Evolutionary conservation across 2,329 filamentous ascomycete genomes (phyloP), one percentile per base, ranked within the genome.

Genomic region (Colletotrichum viniferum): DNA sequence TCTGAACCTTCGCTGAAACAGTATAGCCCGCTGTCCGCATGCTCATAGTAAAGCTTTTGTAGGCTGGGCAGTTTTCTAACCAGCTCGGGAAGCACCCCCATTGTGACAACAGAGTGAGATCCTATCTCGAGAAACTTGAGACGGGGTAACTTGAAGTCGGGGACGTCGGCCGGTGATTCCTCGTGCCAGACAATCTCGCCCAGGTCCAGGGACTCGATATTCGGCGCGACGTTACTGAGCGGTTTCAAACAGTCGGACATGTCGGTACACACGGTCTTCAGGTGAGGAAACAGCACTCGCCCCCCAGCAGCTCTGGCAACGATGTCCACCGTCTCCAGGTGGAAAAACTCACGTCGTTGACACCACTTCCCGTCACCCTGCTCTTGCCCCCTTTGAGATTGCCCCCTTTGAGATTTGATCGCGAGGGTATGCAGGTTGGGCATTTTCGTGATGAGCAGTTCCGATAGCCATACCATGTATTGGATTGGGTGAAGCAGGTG

Each of bases 121-220:
- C 5, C n/a, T 24, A 52, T 1, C 10, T 52, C 12, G n/a, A 52
- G 43, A 52, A 21, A 52, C n/a, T 52, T 52, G n/a, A 52, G n/a
- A 52, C 2, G 10, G 43, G n/a, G 1, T 7, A 21, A 52, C 2
- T 24, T 24, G 43, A 52, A 1, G n/a, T 52, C 43, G 43, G 43
- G 43, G 12, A 52, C 1, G n/a, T 13, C 43, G 43, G 43, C 43
- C 43, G 10, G n/a, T 12, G 1, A 0, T 0, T 48, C n/a, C 43
- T 0, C n/a, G n/a, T 52, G 10, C n/a, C 43, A 58, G 8, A 4
- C 0, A 4, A 7, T 0, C 2, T 4, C 55, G 26, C 1, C 3
- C 14, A 58, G 0, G 1, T 58, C 4, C 2, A 58, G 55, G 14
- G 18, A 58, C 24, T 58, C 26, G 24, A 58, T 30, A 58, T 58